phyloP scores from a whole-genome alignment of 129 eudicot species.

The Daucus carota region DH1_v3.0 NC_030382.2:38928001-38928500 shows the following conservation, averaged over 20 bases:
- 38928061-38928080: slow-evolving; percentile 6
- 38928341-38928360: not conserved
- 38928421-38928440: slow-evolving; percentile 87
- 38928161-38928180: not conserved
- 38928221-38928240: not conserved
- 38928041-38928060: not conserved
- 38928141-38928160: slow-evolving; percentile 40
- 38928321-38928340: not conserved
- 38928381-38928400: slow-evolving; percentile 85
- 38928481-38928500: slow-evolving; percentile 17
- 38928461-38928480: slow-evolving; percentile 93
- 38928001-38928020: slow-evolving; percentile 15
- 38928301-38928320: not conserved
- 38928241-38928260: not conserved
- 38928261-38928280: not conserved
- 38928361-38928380: not conserved
- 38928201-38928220: not conserved
- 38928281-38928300: not conserved
- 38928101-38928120: slow-evolving; percentile 97
- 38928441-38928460: slow-evolving; percentile 87
- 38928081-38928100: not conserved
- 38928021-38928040: slow-evolving; percentile 2
- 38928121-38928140: slow-evolving; percentile 71
- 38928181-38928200: not conserved
- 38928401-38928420: slow-evolving; percentile 84